Conservation (phyloP, 441 rosid genomes). For the Biscutella laevigata region DNA sequence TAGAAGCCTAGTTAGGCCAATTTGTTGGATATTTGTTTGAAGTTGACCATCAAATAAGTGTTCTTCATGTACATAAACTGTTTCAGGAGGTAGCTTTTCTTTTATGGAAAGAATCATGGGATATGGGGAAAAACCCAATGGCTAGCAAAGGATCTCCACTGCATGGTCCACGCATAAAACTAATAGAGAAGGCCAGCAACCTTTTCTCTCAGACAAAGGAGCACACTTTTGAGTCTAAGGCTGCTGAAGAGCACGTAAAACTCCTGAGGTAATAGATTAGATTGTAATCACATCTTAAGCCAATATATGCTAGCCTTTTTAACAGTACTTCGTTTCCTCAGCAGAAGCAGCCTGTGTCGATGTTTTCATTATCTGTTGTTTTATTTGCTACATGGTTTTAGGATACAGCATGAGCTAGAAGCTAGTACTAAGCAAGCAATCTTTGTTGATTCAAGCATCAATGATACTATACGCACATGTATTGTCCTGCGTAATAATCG, state of each 20-base stretch:
- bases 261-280: slow-evolving; percentile 52
- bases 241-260: slow-evolving; percentile 96
- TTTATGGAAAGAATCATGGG: slow-evolving; percentile 97
- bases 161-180: slow-evolving; percentile 92
- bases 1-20: neutral
- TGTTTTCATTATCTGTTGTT: no score
- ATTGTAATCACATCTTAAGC: neutral
- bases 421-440: slow-evolving; percentile 85
- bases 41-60: neutral
- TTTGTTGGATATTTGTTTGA: neutral
- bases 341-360: no score
- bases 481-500: slow-evolving; percentile 85
- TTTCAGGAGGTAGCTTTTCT: slow-evolving; percentile 87
- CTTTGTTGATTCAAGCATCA: slow-evolving; percentile 95
- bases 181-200: slow-evolving; percentile 66
- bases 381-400: slow-evolving; percentile 25
- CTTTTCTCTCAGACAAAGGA: slow-evolving; percentile 87
- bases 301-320: neutral
- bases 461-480: slow-evolving; percentile 95
- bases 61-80: neutral
- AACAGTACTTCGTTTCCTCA: no score
- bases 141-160: slow-evolving; percentile 94
- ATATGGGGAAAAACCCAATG: slow-evolving; percentile 83
- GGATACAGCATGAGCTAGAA: slow-evolving; percentile 94
- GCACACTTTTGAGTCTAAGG: slow-evolving; percentile 85